phyloP scores from a whole-genome alignment of 768 basidiomycete genomes.

The Hericium coralloides region DNA sequence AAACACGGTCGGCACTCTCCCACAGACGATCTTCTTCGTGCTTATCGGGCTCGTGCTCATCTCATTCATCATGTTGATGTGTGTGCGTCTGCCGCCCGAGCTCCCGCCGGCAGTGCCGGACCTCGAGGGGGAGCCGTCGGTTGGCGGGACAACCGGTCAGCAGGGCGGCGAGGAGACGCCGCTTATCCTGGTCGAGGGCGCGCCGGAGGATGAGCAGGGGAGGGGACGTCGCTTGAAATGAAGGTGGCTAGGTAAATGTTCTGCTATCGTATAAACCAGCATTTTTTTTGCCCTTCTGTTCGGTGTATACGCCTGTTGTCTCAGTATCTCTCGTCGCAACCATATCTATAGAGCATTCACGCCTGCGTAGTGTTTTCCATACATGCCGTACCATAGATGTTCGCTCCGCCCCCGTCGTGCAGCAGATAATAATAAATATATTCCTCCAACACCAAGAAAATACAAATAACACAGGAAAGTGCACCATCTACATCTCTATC shows the following conservation, averaged over 20 bases:
- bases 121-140: background rate
- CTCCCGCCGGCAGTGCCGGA: background rate
- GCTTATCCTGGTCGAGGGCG: background rate
- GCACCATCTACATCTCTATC: too few species aligned
- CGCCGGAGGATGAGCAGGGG: background rate
- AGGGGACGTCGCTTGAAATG: too few species aligned
- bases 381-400: background rate
- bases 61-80: background rate
- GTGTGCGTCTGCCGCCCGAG: conserved; percentile 1
- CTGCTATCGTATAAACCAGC: too few species aligned
- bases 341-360: too few species aligned
- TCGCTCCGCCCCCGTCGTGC: background rate
- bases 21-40: background rate
- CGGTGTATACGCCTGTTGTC: too few species aligned
- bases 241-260: too few species aligned
- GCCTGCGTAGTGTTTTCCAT: too few species aligned
- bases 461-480: too few species aligned
- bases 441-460: too few species aligned
- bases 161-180: background rate
- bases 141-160: background rate
- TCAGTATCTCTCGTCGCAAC: too few species aligned
- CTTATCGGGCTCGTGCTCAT: background rate
- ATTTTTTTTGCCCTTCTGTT: too few species aligned
- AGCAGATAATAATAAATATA: background rate
- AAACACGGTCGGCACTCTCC: background rate